Base-by-base conservation (phyloP, 2,329 filamentous ascomycete species). In the Metarhizium brunneum region DNA sequence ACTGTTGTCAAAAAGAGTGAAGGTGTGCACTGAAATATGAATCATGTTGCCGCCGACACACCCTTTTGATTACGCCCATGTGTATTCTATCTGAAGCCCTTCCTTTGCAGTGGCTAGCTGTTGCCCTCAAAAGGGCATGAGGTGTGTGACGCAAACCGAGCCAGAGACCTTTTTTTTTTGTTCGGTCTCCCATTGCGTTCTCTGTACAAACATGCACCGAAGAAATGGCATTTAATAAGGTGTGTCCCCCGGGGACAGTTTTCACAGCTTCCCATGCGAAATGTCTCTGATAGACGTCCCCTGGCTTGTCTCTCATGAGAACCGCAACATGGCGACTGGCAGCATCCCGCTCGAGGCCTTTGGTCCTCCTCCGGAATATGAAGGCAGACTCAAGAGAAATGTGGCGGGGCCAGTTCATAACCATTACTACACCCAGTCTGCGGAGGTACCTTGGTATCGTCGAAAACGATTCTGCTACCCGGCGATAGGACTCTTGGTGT, bases 371-470 rank as follows among this genome's bases (percentile, higher is more conserved):
- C 56, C 56, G 2, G 50, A 47, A n/a, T 55, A 57, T 20, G 38
- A 42, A 55, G 50, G 29, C 4, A 38, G 14, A 14, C 14, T 25
- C 47, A 35, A 32, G 40, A 55, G 16, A 40, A 36, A 6, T 49
- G 35, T 14, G 58, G 3, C 13, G 25, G 25, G 56, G 5, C 36
- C 54, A 2, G 35, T 59, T n/a, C 57, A 61, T 36, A 62, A 62
- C 55, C 58, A 62, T 36, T 62, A 62, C 40, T 57, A 62, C 7
- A 53, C 43, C 20, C 29, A 32, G 5, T 38, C 32, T 16, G 49
- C 6, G 16, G 35, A 30, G 18, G 25, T 32, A 4, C 60, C 55
- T 1, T 62, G 59, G 60, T 62, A 61, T 52, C 59, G 59, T 13
- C 57, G 56, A 11, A 58, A 56, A 51, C 48, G 42, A 29, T 54